These are phyloP conservation scores for Acer campestre DNA, from an alignment of 345 rosid species.

Conservation along the genomic window DNA sequence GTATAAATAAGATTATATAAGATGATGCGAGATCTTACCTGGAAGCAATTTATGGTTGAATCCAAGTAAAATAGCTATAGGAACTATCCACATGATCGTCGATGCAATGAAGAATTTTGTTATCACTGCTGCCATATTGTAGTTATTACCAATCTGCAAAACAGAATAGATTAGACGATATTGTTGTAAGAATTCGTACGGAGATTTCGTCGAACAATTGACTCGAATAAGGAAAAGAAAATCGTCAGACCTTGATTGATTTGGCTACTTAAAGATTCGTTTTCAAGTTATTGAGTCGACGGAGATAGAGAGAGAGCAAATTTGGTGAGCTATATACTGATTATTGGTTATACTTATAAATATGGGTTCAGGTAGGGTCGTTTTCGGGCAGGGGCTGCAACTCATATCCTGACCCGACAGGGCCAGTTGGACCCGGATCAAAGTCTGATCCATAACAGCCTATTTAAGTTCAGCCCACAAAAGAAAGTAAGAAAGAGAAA, in stretches of 20 bases:
- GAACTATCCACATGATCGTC: conserved; percentile 85
- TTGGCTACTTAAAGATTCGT: background rate
- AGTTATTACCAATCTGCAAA: background rate
- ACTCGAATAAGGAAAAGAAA: background rate
- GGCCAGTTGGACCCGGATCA: too few relatives aligned
- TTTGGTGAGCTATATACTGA: too few relatives aligned
- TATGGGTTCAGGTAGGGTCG: too few relatives aligned
- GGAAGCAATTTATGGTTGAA: conserved; percentile 74
- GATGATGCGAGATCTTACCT: conserved; percentile 42
- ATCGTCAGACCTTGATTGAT: background rate
- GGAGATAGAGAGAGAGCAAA: background rate
- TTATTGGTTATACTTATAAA: too few relatives aligned
- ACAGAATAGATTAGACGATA: too few relatives aligned
- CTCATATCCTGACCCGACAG: too few relatives aligned
- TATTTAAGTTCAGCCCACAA: too few relatives aligned
- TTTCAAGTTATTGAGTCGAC: background rate
- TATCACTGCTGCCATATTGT: conserved; percentile 57
- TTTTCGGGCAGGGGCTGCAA: too few relatives aligned
- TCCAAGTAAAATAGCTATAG: conserved; percentile 68
- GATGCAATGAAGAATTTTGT: conserved; percentile 76
- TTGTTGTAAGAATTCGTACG: too few relatives aligned
- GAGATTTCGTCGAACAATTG: background rate
- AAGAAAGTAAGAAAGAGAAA: too few relatives aligned
- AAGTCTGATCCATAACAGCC: too few relatives aligned
- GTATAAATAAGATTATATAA: background rate